phyloP scores from a whole-genome alignment of 257 asterid genomes.

The Solanum pennellii region DNA sequence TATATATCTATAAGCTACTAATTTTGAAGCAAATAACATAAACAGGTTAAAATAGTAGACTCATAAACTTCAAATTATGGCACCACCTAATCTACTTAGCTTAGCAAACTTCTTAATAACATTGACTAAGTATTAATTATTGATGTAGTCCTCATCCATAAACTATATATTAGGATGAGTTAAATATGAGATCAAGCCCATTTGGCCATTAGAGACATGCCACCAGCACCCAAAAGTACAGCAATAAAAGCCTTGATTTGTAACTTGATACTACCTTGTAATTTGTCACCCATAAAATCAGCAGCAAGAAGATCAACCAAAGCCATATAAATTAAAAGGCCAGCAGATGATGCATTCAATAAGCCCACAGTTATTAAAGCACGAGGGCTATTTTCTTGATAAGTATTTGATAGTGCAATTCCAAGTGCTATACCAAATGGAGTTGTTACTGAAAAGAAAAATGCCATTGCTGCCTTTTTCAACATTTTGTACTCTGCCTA shows the following conservation, averaged over 20 bases:
- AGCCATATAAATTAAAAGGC: slow-evolving; percentile 40
- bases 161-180: not conserved
- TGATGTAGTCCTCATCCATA: not conserved
- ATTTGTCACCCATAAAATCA: slow-evolving; percentile 31
- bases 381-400: slow-evolving; percentile 22
- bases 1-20: not conserved
- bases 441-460: slow-evolving; percentile 30
- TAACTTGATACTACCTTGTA: slow-evolving; percentile 21
- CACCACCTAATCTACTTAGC: not conserved
- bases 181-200: slow-evolving; percentile 10
- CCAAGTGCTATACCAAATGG: slow-evolving; percentile 39
- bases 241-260: slow-evolving; percentile 17
- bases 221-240: slow-evolving; percentile 27
- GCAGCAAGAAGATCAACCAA: slow-evolving; percentile 32
- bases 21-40: not conserved
- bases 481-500: slow-evolving; percentile 20
- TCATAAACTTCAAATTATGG: not conserved
- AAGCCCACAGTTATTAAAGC: slow-evolving; percentile 23
- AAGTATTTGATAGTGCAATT: slow-evolving; percentile 15
- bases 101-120: not conserved
- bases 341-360: slow-evolving; percentile 28
- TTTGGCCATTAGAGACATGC: slow-evolving; percentile 41
- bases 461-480: slow-evolving; percentile 22
- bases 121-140: not conserved
- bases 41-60: too few relatives aligned